Percentiles rank a stretch among this genome's conserved stretches.
These are phyloP conservation scores for Dryas drummondii DNA, from an alignment of 306 rosid species.

Conservation along the genomic window DNA sequence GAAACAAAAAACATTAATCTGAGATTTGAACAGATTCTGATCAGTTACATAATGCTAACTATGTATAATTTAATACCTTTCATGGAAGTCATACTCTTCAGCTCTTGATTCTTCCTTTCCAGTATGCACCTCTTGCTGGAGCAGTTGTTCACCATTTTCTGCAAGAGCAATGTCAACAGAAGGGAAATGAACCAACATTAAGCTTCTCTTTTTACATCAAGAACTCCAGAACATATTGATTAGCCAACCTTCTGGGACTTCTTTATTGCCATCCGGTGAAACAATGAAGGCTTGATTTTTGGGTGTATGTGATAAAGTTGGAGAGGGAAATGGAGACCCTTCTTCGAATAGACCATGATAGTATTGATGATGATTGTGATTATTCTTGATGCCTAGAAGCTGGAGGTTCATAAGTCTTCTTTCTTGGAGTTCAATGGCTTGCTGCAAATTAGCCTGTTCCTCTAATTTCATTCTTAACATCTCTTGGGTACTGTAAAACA, in stretches of 20 bases:
- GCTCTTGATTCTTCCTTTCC: not conserved
- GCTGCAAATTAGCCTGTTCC: constrained; percentile 79
- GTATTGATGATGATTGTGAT: constrained; percentile 41
- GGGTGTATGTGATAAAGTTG: constrained; percentile 39
- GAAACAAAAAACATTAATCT: constrained; percentile 7
- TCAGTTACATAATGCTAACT: not conserved
- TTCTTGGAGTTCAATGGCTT: constrained; percentile 73
- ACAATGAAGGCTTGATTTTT: constrained; percentile 33
- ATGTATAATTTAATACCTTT: constrained; percentile 39
- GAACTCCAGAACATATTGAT: not conserved
- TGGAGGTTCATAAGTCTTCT: constrained; percentile 75
- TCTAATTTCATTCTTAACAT: constrained; percentile 64
- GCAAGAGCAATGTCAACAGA: constrained; percentile 26
- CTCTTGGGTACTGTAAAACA: constrained; percentile 67
- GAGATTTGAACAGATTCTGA: not conserved
- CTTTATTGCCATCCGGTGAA: constrained; percentile 48
- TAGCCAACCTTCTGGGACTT: constrained; percentile 51
- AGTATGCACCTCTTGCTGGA: constrained; percentile 36
- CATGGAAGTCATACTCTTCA: constrained; percentile 27
- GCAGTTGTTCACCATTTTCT: constrained; percentile 26
- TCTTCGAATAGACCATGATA: constrained; percentile 53
- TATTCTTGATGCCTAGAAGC: constrained; percentile 66
- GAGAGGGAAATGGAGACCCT: constrained; percentile 47
- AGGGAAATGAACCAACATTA: constrained; percentile 17
- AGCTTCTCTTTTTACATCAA: not conserved